Conservation (phyloP, 2,329 filamentous ascomycete genomes). For the Claviceps fusiformis region DNA sequence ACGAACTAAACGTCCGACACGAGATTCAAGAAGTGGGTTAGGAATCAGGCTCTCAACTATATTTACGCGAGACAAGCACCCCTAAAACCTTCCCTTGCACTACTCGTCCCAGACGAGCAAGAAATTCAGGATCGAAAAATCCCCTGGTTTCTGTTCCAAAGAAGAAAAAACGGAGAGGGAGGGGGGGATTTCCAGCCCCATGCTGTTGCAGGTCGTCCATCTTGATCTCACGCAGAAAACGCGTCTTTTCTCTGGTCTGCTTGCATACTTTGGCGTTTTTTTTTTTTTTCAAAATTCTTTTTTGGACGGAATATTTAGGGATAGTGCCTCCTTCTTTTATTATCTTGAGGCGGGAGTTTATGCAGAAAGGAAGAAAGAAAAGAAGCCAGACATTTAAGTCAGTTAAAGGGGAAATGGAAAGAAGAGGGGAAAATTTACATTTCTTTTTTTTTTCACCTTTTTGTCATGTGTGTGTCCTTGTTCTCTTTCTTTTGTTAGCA, state of each 20-base stretch:
- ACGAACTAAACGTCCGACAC: background rate
- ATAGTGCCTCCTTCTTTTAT: background rate
- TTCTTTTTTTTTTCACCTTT: background rate
- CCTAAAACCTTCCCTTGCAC: background rate
- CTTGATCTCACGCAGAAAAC: background rate
- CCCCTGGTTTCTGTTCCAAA: background rate
- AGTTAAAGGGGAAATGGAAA: background rate
- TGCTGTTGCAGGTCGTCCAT: background rate
- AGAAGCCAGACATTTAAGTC: background rate
- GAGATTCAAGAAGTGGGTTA: background rate
- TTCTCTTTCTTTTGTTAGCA: background rate
- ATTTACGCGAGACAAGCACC: background rate
- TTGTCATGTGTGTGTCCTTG: background rate
- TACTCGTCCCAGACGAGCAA: background rate
- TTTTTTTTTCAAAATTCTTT: background rate
- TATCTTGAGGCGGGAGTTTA: background rate
- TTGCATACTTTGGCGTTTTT: constrained; percentile 29
- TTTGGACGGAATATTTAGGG: background rate
- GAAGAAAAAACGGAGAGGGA: background rate
- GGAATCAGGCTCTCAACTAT: background rate
- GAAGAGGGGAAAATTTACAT: background rate
- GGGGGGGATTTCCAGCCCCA: background rate
- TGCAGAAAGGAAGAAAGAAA: background rate
- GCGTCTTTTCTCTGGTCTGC: constrained; percentile 22
- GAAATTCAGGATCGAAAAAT: background rate